Percentiles rank a stretch among this genome's conserved stretches.
Conservation (phyloP, 768 basidiomycete species). For the Gautieria morchelliformis region DNA sequence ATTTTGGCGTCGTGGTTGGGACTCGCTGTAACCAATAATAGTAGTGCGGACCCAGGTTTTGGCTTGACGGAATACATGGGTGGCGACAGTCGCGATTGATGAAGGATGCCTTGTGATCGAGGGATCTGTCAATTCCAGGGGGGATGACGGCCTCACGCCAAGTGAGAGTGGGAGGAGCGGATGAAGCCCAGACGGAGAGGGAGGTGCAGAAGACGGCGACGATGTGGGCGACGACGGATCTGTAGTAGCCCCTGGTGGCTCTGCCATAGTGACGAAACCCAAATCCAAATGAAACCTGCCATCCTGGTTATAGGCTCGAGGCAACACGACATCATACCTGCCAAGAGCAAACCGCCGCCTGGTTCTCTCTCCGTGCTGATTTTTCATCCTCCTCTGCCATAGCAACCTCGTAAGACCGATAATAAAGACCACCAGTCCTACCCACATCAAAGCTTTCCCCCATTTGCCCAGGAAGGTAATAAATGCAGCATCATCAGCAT, state of each 20-base stretch:
- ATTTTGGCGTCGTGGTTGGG: conserved; percentile 35
- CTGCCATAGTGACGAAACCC: conserved; percentile 18
- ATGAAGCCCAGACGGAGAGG: conserved; percentile 29
- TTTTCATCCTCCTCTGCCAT: conserved; percentile 45
- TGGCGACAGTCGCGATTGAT: conserved; percentile 27
- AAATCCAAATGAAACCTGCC: conserved; percentile 70
- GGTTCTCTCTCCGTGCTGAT: conserved; percentile 33
- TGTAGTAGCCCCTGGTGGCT: conserved; percentile 3
- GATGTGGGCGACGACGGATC: conserved; percentile 3
- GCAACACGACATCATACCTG: conserved; percentile 64
- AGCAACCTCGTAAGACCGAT: conserved; percentile 52
- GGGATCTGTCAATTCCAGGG: conserved; percentile 30
- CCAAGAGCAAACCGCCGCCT: conserved; percentile 8
- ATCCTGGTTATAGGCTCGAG: conserved; percentile 60
- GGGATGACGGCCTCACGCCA: conserved; percentile 47
- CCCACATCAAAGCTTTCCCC: conserved; percentile 84
- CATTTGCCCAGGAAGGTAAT: conserved; percentile 84
- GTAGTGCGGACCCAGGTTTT: conserved; percentile 43
- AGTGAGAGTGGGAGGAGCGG: conserved; percentile 58
- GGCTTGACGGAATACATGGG: conserved; percentile 46
- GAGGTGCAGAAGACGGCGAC: not conserved
- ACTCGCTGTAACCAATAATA: conserved; percentile 31
- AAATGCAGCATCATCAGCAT: conserved; percentile 96
- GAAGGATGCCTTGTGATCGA: conserved; percentile 18
- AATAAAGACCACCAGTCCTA: conserved; percentile 65